Base-by-base conservation (phyloP, 1,284 basidiomycete genomes). In the Farysia itapuensis region DNA sequence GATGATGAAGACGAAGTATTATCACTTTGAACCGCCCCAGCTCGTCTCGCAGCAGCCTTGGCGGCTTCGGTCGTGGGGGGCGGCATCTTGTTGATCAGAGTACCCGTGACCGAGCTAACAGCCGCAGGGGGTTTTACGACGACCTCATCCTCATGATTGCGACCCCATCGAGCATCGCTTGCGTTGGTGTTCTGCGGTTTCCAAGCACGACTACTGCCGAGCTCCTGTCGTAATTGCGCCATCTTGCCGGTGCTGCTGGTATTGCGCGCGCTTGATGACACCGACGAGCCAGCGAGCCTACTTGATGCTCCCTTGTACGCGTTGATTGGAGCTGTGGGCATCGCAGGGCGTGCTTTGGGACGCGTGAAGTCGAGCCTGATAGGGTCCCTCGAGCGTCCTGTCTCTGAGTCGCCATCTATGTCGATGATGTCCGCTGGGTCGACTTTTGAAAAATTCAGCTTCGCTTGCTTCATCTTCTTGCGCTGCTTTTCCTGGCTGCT, bases 1-100 rank as follows among this genome's bases (percentile, higher is more conserved):
- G 70, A 68, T 9, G 53, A 63, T 14, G 63, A 60, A 4, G 67
- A 77, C 14, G 69, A 64, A 4, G 78, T 77, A 33, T 41, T 26
- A 16, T 64, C 64, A 24, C 44, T 53, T 13, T 46, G 39, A 13
- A 37, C 28, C 5, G 39, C 51, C 13, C 35, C 47, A 3, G 50
- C 49, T 22, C 51, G 47, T 13, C 39, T 35, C 5, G 51, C 41
- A 2, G 50, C 50, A 15, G 56, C 46, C 26, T 42, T 47, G 20
- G 39, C 49, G 9, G 44, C 48, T 25, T 51, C 44, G 31, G 43
- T 42, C 15, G 53, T 44, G 2, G 44, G 34, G 13, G 33, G 28
- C 2, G 67, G 51, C 43, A 60, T 50, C 40, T 42, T 49, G 38
- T 43, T 51, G 35, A 53, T 53, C 39, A 60, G 35, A 4, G 59